These are phyloP conservation scores for Heliophila coronopifolia DNA, from an alignment of 441 rosid species.

Conservation along the genomic window DNA sequence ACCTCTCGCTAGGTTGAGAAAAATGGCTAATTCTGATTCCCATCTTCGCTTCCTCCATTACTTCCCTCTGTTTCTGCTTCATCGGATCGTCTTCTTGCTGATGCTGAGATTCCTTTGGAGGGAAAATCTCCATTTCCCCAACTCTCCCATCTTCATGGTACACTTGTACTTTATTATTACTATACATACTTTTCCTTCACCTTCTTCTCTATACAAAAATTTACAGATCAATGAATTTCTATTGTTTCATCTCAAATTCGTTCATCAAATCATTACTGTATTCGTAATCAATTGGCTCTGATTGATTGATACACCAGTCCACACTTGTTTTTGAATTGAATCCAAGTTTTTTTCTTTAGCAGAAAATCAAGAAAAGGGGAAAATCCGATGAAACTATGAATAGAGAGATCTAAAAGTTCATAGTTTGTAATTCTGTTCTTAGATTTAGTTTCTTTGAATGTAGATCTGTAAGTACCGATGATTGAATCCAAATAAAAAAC, in stretches of 20 bases:
- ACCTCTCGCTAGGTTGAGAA: slow-evolving; percentile 78
- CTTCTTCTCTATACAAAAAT: slow-evolving; percentile 6
- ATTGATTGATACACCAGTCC: slow-evolving; percentile 16
- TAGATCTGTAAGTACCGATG: slow-evolving; percentile 23
- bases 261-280: slow-evolving; percentile 25
- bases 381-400: too few relatives aligned
- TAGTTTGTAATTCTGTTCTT: neutral
- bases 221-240: slow-evolving; percentile 19
- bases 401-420: too few relatives aligned
- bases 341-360: slow-evolving; percentile 28
- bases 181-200: slow-evolving; percentile 28
- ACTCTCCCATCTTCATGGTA: slow-evolving; percentile 52
- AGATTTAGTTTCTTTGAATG: slow-evolving; percentile 7
- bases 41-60: slow-evolving; percentile 45
- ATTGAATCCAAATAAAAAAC: neutral
- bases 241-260: slow-evolving; percentile 24
- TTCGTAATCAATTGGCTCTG: slow-evolving; percentile 10
- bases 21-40: slow-evolving; percentile 61
- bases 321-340: slow-evolving; percentile 13
- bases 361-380: slow-evolving; percentile 20
- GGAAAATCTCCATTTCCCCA: slow-evolving; percentile 81
- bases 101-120: slow-evolving; percentile 40
- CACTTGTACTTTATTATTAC: slow-evolving; percentile 68
- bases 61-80: slow-evolving; percentile 31
- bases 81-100: slow-evolving; percentile 27